Evolutionary conservation across 2,329 filamentous ascomycete species (phyloP), one percentile per base, ranked within the genome.

Genomic region (Fusarium sp.): DNA sequence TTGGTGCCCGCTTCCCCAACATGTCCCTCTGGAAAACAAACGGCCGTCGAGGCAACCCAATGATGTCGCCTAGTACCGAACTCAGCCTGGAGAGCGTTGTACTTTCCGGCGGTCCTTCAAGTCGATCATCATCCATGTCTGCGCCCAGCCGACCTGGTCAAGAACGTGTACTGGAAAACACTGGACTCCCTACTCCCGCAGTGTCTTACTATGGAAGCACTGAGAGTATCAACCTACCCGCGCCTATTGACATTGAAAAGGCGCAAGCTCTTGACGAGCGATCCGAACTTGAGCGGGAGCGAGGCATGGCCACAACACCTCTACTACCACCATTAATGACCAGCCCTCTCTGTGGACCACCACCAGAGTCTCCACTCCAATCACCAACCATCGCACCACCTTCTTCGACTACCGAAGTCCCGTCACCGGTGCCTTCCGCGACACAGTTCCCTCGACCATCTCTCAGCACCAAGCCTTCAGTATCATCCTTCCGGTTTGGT

Each of bases 241-340:
- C 85, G 84, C 37, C 88, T 85, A 63, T 75, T n/a, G 76, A 78
- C 9, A 70, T 76, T 28, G 72, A 75, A 46, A 70, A 67, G 46
- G 56, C 65, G n/a, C 61, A 72, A 37, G 57, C 67, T 34, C 38
- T 62, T 65, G 82, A 74, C 60, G 82, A 79, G 57, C 82, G 78
- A 70, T 82, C 72, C 75, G 88, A 72, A 78, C 86, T 80, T 79
- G 88, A 81, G 81, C 89, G 81, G 77, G 89, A 81, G 81, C 85
- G 86, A 49, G 80, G 81, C 42, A 76, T 92, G 71, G 91, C 92
- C 0, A 91, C 91, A 6, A 97, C 94, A 4, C 95, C 94, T 38
- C 85, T 97, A 9, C 84, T 97, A 3, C 94, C 94, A 9, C 94
- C 94, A 1, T 84, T 96, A 36, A 87, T 97, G 82, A 89, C 87